Percentiles rank a stretch among this genome's conserved stretches.
These are phyloP conservation scores for Ascochyta lentis DNA, from an alignment of 2,329 filamentous ascomycete species.

Conservation along the genomic window DNA sequence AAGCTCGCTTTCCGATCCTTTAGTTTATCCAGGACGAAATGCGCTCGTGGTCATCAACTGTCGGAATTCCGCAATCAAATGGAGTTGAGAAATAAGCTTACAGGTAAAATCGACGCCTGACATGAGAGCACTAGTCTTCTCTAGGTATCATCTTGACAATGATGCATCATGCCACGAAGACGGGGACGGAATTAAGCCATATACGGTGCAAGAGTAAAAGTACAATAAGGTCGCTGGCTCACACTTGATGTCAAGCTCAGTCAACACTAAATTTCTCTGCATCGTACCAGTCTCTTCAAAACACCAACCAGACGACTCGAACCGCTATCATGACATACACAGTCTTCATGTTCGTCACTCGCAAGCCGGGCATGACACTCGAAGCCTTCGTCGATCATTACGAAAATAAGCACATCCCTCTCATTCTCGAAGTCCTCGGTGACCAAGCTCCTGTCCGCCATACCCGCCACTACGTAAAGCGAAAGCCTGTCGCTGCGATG, in stretches of 20 bases:
- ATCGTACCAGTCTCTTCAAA: neutral
- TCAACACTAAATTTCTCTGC: neutral
- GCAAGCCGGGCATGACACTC: slow-evolving; percentile 25
- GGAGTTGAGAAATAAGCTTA: slow-evolving; percentile 8
- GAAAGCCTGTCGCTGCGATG: slow-evolving; percentile 1
- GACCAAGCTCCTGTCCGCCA: slow-evolving; percentile 29
- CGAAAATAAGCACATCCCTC: slow-evolving; percentile 31
- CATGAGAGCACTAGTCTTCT: neutral
- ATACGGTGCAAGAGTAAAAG: neutral
- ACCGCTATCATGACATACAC: slow-evolving; percentile 25
- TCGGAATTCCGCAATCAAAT: neutral
- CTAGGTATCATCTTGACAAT: neutral
- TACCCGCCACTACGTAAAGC: slow-evolving; percentile 32
- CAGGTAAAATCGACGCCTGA: neutral
- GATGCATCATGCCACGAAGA: neutral
- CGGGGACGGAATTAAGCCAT: neutral
- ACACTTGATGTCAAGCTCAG: neutral
- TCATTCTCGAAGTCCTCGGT: slow-evolving; percentile 29
- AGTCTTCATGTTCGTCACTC: slow-evolving; percentile 25
- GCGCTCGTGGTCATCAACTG: neutral
- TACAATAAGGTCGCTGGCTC: neutral
- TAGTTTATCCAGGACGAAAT: too few species aligned
- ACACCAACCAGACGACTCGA: neutral
- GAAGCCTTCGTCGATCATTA: slow-evolving; percentile 32
- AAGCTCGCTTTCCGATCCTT: too few species aligned